These are phyloP conservation scores for Bipolaris bicolor DNA, from an alignment of 2,329 filamentous ascomycete genomes.

Conservation along the genomic window DNA sequence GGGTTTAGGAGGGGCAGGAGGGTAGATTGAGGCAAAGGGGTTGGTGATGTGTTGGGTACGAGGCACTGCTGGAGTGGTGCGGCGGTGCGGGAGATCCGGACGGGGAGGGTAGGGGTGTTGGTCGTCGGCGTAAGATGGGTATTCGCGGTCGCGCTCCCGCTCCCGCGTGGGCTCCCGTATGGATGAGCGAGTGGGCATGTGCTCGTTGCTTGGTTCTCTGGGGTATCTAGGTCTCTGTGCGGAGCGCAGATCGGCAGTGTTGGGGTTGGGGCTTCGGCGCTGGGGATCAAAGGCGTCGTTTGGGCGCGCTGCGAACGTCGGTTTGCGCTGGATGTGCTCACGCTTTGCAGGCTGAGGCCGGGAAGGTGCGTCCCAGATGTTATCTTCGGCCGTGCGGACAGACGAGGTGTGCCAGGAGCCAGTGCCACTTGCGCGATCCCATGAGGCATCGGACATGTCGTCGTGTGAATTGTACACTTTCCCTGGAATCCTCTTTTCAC, in stretches of 20 bases:
- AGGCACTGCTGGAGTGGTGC: slow-evolving; percentile 17
- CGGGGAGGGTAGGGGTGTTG: slow-evolving; percentile 8
- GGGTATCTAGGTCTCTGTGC: slow-evolving; percentile 6
- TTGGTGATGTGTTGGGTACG: slow-evolving; percentile 7
- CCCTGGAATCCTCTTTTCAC: slow-evolving; percentile 15
- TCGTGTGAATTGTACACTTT: slow-evolving; percentile 18
- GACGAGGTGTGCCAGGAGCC: slow-evolving; percentile 29
- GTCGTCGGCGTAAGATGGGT: slow-evolving; percentile 13
- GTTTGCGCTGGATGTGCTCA: slow-evolving; percentile 3
- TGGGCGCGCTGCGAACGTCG: background rate
- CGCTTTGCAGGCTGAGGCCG: slow-evolving; percentile 8
- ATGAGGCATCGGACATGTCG: slow-evolving; percentile 26
- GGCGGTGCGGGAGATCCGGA: slow-evolving; percentile 15
- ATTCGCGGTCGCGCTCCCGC: background rate
- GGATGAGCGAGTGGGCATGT: slow-evolving; percentile 3
- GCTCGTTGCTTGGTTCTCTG: slow-evolving; percentile 12
- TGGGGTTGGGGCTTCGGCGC: slow-evolving; percentile 17
- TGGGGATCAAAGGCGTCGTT: slow-evolving; percentile 5
- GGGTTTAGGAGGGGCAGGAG: slow-evolving; percentile 19
- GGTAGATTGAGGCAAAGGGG: slow-evolving; percentile 2
- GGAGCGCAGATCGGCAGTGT: slow-evolving; percentile 9
- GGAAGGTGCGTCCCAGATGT: slow-evolving; percentile 26
- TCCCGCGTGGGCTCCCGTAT: slow-evolving; percentile 1
- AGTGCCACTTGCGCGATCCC: slow-evolving; percentile 30
- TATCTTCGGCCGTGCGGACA: slow-evolving; percentile 26